Base-by-base conservation (phyloP, 2,329 filamentous ascomycete genomes). In the Fusarium keratoplasticum region DNA sequence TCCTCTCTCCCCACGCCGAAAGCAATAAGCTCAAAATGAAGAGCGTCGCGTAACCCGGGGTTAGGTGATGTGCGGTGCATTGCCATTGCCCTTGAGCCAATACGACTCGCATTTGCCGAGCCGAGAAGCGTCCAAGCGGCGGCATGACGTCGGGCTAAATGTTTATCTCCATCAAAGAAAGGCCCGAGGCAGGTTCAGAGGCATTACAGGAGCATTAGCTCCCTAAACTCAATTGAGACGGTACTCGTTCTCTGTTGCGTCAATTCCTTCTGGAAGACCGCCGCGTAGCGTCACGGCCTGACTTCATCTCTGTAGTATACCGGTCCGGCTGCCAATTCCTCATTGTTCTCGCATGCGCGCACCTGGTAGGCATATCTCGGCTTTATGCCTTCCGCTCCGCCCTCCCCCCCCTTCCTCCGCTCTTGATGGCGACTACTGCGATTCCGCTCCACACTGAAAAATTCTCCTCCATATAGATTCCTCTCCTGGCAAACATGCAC, bases 401-500 rank as follows among this genome's bases (percentile, higher is more conserved):
- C 31, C 18, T 9, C 36, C 38, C 55, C 40, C 36, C n/a, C 20
- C 42, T 16, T 25, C 66, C 52, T 31, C 58, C 62, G 22, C 42
- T 64, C 47, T 50, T 35, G 10, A 64, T 61, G 33, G 44, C 3
- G 25, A 50, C 44, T 29, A 50, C 16, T 47, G 47, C 27, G 22
- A 29, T 35, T 13, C 25, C 63, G 10, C 64, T 55, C 72, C 71
- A 72, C 65, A 66, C 22, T 33, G 27, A 29, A 66, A 52, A 27
- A 40, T 29, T 62, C 31, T 74, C 18, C 52, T 74, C 71, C 72
- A 74, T 31, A 69, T 61, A 74, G 38, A 74, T 42, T 25, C 31
- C 16, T 11, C 38, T 3, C 16, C 33, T 20, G 5, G 35, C 7
- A 36, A 29, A 52, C 18, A 11, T 52, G 33, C 29, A 20, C 13